Base-by-base conservation (phyloP, 768 basidiomycete genomes). In the Coprinopsis marcescibilis region DNA sequence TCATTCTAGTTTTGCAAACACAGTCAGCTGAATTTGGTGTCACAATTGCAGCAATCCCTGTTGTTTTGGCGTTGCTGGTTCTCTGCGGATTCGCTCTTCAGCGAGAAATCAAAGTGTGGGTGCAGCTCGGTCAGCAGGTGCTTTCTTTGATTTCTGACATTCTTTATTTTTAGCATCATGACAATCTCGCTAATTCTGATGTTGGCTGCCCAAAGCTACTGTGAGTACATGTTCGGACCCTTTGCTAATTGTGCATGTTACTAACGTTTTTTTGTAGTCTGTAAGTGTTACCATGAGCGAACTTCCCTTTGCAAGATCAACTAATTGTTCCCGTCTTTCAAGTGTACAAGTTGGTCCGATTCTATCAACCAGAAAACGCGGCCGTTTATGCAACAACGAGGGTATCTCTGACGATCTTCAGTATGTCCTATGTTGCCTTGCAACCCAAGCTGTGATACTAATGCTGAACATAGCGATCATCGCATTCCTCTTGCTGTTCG, bases 271-370 rank as follows among this genome's bases (percentile, higher is more conserved):
- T 43, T 45, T 51, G 7, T 48, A 76, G 72, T 75, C 57, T 54
- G 73, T 75, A 55, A 65, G 72, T 56, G 37, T 14, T 12, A 5
- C 4, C 8, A 24, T 40, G n/a, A n/a, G n/a, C n/a, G n/a, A n/a
- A n/a, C n/a, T n/a, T n/a, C n/a, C n/a, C n/a, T n/a, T n/a, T 32
- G n/a, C 30, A n/a, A 8, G 30, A 32, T 32, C 30, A 32, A n/a
- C n/a, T n/a, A 32, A 8, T 12, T 26, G 11, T 14, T 5, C 13
- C 38, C 12, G 35, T 24, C 23, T 50, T 32, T 42, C 12, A 48
- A 89, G 85, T 91, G 41, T 92, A 84, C 63, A 92, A 92, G 58
- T 74, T 92, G n/a, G 78, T 83, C 50, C 81, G 89, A 17, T 87
- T 91, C 68, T 92, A 86, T 59, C 66, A 78, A 20, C 85, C 87